Evolutionary conservation across 1,139 yeast species (phyloP), one percentile per base, ranked within the genome.

Genomic region (Hyphopichia pseudoburtonii): DNA sequence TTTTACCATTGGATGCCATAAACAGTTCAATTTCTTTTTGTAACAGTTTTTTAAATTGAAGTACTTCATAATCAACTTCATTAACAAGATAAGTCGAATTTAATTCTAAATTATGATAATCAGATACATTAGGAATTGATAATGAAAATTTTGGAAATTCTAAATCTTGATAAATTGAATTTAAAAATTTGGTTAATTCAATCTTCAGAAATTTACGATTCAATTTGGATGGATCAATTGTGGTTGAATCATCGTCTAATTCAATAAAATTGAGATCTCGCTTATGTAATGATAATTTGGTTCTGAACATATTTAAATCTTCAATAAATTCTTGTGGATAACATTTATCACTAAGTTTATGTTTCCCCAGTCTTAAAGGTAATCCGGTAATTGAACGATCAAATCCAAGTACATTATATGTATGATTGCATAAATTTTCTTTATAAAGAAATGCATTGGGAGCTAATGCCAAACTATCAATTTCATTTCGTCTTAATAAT

Each of bases 341-440:
- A 12, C 48, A 50, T 4, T 40, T 42, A 12, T 41, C 38, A 5
- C 39, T 32, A 11, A 41, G 22, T 33, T 50, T 47, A 34, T 50
- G 54, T 38, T 60, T 51, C 2, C 63, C 63, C 5, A 48, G 47
- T 30, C 64, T 51, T 33, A 71, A 48, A 1, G 76, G 77, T 26
- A 69, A 51, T 4, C 77, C 77, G 29, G 65, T 54, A 16, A 70
- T 46, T 27, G 67, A 57, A 34, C 66, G 54, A 50, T 71, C 77
- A 46, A 69, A 69, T 3, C 77, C 77, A 7, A 68, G 55, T 5
- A 70, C 74, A 47, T 70, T 70, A 46, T 70, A 70, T 4, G 70
- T 67, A 36, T 60, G 48, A 18, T 59, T 58, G 33, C 60, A 60
- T 25, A 66, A 45, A 40, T 64, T 62, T 35, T 60, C 62, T 31